Evolutionary conservation across 108 stramenopile species (phyloP).

Genomic region (Craspedostauros australis): DNA sequence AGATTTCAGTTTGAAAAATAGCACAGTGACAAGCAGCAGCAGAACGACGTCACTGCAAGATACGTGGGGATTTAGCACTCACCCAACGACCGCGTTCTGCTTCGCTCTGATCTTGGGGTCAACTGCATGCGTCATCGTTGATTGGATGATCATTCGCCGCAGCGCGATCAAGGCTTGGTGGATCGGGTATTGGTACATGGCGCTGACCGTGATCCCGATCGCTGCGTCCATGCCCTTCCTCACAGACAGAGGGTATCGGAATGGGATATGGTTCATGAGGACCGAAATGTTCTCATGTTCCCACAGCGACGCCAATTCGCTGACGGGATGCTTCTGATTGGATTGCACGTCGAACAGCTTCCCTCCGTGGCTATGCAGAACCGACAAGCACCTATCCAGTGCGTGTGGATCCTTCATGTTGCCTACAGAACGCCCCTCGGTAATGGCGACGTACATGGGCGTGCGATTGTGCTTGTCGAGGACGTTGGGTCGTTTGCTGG

Average conservation of each 20-base stretch:
- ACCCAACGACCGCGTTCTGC: no score
- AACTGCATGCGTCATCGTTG: conserved; percentile 2
- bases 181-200: conserved; percentile 60
- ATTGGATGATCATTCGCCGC: conserved; percentile 25
- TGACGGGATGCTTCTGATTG: conserved; percentile 36
- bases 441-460: conserved; percentile 62
- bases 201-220: conserved; percentile 43
- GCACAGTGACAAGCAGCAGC: no score
- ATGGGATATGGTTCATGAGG: conserved; percentile 31
- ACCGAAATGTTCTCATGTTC: conserved; percentile 38
- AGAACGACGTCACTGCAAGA: no score
- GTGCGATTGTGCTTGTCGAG: conserved; percentile 58
- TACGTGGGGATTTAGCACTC: no score
- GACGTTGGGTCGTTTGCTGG: conserved; percentile 54
- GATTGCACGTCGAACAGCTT: conserved; percentile 20
- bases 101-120: no score
- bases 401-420: conserved; percentile 29
- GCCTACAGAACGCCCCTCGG: conserved; percentile 39
- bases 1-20: no score
- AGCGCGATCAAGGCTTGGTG: conserved; percentile 55
- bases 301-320: conserved; percentile 32
- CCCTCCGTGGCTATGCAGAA: conserved; percentile 60
- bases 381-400: conserved; percentile 50
- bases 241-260: conserved; percentile 44
- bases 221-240: conserved; percentile 11